phyloP scores from a whole-genome alignment of 1,284 basidiomycete species.

The Moesziomyces globuligerus region DNA sequence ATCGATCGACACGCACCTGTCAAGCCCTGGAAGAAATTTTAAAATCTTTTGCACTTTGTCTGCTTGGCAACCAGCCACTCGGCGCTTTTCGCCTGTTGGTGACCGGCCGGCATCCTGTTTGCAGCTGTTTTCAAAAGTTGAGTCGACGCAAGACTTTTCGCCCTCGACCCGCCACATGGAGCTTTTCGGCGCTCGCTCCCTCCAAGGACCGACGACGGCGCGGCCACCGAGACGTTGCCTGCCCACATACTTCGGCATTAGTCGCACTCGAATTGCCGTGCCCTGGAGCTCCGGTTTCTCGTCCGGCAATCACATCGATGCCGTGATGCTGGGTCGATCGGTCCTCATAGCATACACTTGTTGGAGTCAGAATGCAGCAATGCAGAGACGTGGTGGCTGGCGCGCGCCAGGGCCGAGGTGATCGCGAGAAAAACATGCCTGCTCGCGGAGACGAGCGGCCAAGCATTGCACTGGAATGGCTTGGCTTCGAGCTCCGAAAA shows the following conservation, averaged over 20 bases:
- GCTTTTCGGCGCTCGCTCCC: neutral
- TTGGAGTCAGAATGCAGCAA: too few species aligned
- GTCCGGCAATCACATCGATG: too few species aligned
- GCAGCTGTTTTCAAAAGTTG: neutral
- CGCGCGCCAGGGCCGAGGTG: too few species aligned
- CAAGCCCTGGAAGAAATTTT: neutral
- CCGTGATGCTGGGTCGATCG: too few species aligned
- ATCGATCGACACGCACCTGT: conserved; percentile 2
- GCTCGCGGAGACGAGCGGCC: conserved; percentile 2
- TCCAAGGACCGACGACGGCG: neutral
- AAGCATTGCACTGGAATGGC: conserved; percentile 16
- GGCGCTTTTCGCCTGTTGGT: too few species aligned
- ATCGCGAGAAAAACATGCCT: too few species aligned
- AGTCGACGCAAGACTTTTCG: conserved; percentile 20
- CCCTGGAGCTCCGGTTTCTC: too few species aligned
- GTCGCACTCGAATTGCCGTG: conserved; percentile 9
- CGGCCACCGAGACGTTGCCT: too few species aligned
- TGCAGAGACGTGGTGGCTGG: too few species aligned
- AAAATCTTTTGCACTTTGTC: neutral
- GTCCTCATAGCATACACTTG: too few species aligned
- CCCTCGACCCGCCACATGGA: neutral
- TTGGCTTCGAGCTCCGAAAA: conserved; percentile 1
- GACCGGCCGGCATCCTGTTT: neutral
- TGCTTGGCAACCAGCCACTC: neutral
- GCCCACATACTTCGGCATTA: conserved; percentile 7